phyloP scores from a whole-genome alignment of 78 protist genomes.

The Dictyostelium citrinum region DNA sequence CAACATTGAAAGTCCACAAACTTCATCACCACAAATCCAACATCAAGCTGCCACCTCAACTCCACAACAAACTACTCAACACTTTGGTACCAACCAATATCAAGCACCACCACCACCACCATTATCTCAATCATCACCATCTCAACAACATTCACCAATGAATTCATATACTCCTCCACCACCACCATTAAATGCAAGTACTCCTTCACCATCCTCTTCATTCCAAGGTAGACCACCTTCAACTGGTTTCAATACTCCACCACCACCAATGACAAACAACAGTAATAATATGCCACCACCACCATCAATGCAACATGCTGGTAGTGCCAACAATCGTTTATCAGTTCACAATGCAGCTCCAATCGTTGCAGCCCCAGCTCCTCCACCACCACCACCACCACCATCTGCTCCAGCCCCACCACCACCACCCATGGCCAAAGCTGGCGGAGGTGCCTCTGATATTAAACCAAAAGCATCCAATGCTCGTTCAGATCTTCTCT shows the following conservation, averaged over 20 bases:
- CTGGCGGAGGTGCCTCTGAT: neutral
- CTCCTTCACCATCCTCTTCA: neutral
- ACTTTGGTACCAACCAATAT: neutral
- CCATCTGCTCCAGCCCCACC: constrained; percentile 70
- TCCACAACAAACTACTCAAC: neutral
- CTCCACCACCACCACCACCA: constrained; percentile 79
- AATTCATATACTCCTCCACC: constrained; percentile 36
- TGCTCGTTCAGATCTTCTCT: constrained; percentile 55
- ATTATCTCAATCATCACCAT: neutral
- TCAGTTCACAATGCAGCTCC: neutral
- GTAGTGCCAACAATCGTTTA: neutral
- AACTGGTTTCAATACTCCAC: neutral
- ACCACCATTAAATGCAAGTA: neutral
- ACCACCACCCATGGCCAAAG: constrained; percentile 45
- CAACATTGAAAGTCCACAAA: constrained; percentile 7
- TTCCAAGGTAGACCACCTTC: neutral
- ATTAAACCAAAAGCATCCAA: constrained; percentile 24
- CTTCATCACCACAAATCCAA: neutral
- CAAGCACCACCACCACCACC: constrained; percentile 25
- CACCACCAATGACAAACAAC: constrained; percentile 44
- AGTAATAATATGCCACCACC: constrained; percentile 43
- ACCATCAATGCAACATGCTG: neutral
- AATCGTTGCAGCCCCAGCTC: constrained; percentile 6
- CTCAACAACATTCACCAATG: constrained; percentile 37
- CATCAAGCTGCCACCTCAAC: neutral